Base-by-base conservation (phyloP, 352 stramenopile genomes). In the Globisporangium yorkense region DNA sequence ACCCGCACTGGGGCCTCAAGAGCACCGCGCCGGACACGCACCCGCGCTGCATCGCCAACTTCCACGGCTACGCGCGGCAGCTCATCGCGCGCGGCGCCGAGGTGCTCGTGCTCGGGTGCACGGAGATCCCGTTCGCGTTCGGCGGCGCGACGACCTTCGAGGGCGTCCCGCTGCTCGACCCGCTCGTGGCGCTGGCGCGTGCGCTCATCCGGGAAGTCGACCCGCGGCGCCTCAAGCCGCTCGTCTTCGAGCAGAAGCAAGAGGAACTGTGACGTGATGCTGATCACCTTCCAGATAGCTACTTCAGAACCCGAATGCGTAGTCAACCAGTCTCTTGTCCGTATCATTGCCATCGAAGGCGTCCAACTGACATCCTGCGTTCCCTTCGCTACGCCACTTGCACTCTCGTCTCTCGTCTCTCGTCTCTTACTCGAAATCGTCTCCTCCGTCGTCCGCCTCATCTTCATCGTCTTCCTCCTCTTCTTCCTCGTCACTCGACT, bases 1-100 rank as follows among this genome's bases (percentile, higher is more conserved):
- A 81, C 46, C 66, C 69, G 2, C 54, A 74, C 24, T 84, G 74
- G 74, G 74, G 74, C 5, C 79, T 84, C 67, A 84, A 84, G 61
- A 80, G 70, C 65, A 75, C 50, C 12, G 70, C 74, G 5, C 71
- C 72, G 3, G 58, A 53, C 13, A 67, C 77, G 16, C 54, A 70
- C n/a, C 69, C 63, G 18, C 57, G 61, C 2, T 80, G 71, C 52
- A 43, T 77, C 18, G 45, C 57, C 6, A 84, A 84, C 48, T 81
- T 77, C 50, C 48, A 84, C 8, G 13, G 54, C 7, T 84, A 71
- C 37, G 71, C 74, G 6, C 67, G 63, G 6, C 45, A 65, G 16
- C 63, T 84, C 8, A 63, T 72, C 39, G 55, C 45, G 4, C 45
- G 59, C 12, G 74, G 74, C 4, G 72, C 74, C 4, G 57, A 80